Evolutionary conservation across 2,329 filamentous ascomycete genomes (phyloP).

Genomic region (Colletotrichum lini): DNA sequence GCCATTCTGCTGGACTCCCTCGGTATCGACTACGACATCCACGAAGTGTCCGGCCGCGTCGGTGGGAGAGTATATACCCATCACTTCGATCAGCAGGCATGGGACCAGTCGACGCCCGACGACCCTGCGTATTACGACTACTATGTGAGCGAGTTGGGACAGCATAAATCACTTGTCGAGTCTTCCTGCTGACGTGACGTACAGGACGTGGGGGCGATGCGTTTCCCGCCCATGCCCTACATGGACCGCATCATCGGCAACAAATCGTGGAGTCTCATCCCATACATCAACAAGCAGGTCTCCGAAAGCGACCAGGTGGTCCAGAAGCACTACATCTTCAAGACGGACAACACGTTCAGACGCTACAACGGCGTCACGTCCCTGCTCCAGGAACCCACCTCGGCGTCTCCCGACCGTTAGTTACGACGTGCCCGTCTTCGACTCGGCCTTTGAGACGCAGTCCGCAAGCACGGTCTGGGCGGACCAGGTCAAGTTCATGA

Average conservation of each 20-base stretch:
- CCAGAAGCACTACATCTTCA: slow-evolving; percentile 44
- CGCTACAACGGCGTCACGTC: slow-evolving; percentile 43
- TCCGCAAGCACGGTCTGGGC: slow-evolving; percentile 38
- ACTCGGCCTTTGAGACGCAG: slow-evolving; percentile 36
- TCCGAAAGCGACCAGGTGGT: slow-evolving; percentile 38
- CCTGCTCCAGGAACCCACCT: slow-evolving; percentile 24
- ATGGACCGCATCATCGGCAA: slow-evolving; percentile 48
- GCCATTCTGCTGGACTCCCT: slow-evolving; percentile 52
- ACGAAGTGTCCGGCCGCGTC: slow-evolving; percentile 52
- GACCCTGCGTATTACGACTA: slow-evolving; percentile 50
- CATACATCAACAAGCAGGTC: slow-evolving; percentile 44
- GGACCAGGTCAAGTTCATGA: slow-evolving; percentile 32
- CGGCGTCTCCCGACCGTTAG: slow-evolving; percentile 34
- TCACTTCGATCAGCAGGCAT: slow-evolving; percentile 47
- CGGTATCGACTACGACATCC: slow-evolving; percentile 54
- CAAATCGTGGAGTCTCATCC: slow-evolving; percentile 44
- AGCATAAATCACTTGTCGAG: neutral
- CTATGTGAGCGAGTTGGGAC: slow-evolving; percentile 44
- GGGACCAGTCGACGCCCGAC: slow-evolving; percentile 43
- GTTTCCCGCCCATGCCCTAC: slow-evolving; percentile 53
- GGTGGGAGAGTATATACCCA: slow-evolving; percentile 57
- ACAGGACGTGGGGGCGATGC: slow-evolving; percentile 58
- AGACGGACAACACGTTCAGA: slow-evolving; percentile 44
- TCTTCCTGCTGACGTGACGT: neutral
- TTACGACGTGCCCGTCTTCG: slow-evolving; percentile 41